These are phyloP conservation scores for Syncephalastrum sp. DNA, from an alignment of 371 early-diverging fungal genomes.

Conservation along the genomic window DNA sequence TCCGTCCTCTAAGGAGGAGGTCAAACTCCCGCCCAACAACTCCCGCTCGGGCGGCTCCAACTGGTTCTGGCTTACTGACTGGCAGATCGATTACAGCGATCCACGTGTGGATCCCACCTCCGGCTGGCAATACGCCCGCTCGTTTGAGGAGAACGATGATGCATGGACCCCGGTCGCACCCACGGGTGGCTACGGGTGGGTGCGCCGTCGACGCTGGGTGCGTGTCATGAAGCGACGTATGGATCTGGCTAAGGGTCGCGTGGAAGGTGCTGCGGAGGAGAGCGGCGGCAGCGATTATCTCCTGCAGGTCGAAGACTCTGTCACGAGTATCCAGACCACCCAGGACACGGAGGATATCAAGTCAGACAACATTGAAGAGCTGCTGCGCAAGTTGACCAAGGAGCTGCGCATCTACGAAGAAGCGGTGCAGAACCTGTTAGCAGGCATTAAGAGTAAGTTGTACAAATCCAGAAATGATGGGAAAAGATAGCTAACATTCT, in stretches of 20 bases:
- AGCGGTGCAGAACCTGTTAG: conserved; percentile 58
- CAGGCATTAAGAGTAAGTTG: conserved; percentile 61
- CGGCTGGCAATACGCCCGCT: conserved; percentile 72
- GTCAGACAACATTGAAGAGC: conserved; percentile 3
- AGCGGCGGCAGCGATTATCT: conserved; percentile 4
- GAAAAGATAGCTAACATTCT: not conserved
- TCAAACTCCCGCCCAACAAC: conserved; percentile 44
- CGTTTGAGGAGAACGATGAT: conserved; percentile 51
- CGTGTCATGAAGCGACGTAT: conserved; percentile 72
- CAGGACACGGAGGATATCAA: not conserved
- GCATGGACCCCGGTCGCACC: conserved; percentile 59
- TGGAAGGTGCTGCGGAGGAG: conserved; percentile 7
- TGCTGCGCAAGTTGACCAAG: conserved; percentile 21
- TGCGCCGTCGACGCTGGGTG: conserved; percentile 76
- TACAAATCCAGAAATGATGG: not conserved
- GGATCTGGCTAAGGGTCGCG: conserved; percentile 44
- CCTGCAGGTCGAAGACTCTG: not conserved
- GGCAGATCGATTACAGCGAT: conserved; percentile 71
- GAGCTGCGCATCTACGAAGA: conserved; percentile 58
- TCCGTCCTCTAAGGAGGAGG: conserved; percentile 52
- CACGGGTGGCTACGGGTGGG: conserved; percentile 59
- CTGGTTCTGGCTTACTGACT: conserved; percentile 88
- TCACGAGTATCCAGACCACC: not conserved
- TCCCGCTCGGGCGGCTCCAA: conserved; percentile 17
- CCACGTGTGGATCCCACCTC: conserved; percentile 61